Base-by-base conservation (phyloP, 1,284 basidiomycete species). In the Tausonia pullulans region DNA sequence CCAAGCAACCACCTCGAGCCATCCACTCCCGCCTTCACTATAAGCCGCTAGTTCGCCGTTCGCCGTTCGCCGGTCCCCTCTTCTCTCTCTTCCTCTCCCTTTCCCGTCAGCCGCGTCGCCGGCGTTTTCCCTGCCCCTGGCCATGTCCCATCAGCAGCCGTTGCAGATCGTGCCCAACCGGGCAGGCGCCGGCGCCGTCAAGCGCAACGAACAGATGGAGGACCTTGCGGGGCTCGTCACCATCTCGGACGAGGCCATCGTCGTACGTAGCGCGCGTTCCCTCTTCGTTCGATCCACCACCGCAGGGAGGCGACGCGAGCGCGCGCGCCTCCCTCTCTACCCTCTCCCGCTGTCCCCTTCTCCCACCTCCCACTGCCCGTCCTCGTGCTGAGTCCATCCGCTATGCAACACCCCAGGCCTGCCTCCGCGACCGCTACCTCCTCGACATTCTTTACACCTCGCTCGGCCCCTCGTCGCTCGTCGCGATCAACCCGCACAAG, bases 401-500 rank as follows among this genome's bases (percentile, higher is more conserved):
- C 10, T 6, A 14, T 14, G 27, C 27, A 27, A 27, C 2, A 27
- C 27, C 27, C 27, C 56, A 66, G 65, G 83, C 87, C 68, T 88
- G 87, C 68, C 81, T 94, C 60, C 85, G 89, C 48, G 89, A 93
- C 77, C 82, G 90, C 51, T 94, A 92, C 77, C 84, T 90, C 79
- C 79, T 83, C 1, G 87, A 91, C 78, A 83, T 79, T 68, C 86
- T 90, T 68, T 94, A 94, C 78, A 91, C 90, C 43, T 79, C 74
- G 68, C 75, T 92, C 64, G 87, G 88, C 39, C 79, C 85, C 14
- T 84, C 83, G 51, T 80, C 81, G 7, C 78, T 94, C 69, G 84
- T 95, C 68, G 87, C 87, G 44, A 80, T 94, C 70, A 95, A 95
- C 75, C 90, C 91, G 0, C 87, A 93, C 79, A 91, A 90, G 75